Conservation (phyloP, 495 filamentous ascomycete genomes). For the Neurospora sp. region DNA sequence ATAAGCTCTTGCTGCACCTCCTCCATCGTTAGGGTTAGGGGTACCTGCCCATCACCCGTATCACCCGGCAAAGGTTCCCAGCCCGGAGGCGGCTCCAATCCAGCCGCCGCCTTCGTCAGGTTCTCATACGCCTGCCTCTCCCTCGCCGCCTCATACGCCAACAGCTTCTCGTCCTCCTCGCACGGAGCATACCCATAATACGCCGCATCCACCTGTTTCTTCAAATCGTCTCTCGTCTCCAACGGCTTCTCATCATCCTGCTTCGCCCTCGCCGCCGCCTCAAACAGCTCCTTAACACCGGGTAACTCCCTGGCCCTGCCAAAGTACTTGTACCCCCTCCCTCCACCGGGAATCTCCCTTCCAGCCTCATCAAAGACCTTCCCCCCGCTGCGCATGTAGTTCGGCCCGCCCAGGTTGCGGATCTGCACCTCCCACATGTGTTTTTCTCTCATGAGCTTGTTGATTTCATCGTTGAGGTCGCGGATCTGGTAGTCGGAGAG, state of each 20-base stretch:
- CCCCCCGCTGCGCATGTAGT: conserved; percentile 91
- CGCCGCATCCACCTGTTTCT: conserved; percentile 78
- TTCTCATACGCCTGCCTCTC: conserved; percentile 71
- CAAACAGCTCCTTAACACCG: conserved; percentile 95
- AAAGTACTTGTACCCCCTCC: conserved; percentile 80
- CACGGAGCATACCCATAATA: conserved; percentile 95
- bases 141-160: conserved; percentile 74
- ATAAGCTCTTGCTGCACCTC: conserved; percentile 91
- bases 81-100: conserved; percentile 37
- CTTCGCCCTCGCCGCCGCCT: conserved; percentile 52
- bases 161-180: conserved; percentile 79
- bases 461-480: conserved; percentile 98
- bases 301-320: conserved; percentile 84
- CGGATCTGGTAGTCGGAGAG: conserved; percentile 94
- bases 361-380: conserved; percentile 88
- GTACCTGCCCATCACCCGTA: conserved; percentile 57
- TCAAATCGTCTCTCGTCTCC: conserved; percentile 56
- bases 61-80: conserved; percentile 89
- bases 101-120: conserved; percentile 28
- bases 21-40: conserved; percentile 34
- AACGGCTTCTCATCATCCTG: conserved; percentile 42
- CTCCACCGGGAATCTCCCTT: conserved; percentile 78
- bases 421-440: conserved; percentile 98
- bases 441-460: conserved; percentile 97
- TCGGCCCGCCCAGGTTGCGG: conserved; percentile 84